Base-by-base conservation (phyloP, 495 filamentous ascomycete species). In the Neurospora tetrasperma region DNA sequence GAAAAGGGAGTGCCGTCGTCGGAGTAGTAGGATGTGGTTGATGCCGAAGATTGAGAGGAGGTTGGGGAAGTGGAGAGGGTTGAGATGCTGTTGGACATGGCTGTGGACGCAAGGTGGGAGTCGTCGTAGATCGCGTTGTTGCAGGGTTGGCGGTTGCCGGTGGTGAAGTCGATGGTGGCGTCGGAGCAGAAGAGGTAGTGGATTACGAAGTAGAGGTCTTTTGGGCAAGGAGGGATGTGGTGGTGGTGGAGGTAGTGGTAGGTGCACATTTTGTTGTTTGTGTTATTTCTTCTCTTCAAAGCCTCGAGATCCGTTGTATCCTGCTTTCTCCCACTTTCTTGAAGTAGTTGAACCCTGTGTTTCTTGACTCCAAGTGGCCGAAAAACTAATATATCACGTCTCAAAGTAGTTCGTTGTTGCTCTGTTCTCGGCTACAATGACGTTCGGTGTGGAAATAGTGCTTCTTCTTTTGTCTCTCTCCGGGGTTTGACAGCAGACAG, bases 111-210 rank as follows among this genome's bases (percentile, higher is more conserved):
- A 4, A 62, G 54, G 27, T 62, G 75, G 2, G 73, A 74, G 38
- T 79, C 72, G 69, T 76, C 79, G 40, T 79, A 82, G 41, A 78
- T 39, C 18, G 72, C 42, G 35, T 75, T 72, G 35, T 71, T 71
- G 75, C 80, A 78, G 4, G 76, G 73, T 12, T 59, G 48, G 18
- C 59, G 71, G 23, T 72, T 70, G 40, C 76, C 75, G 1, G 76
- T 72, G 39, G 54, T 39, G 10, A 74, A 44, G 46, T 81, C 78
- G 5, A 66, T 69, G 6, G 71, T 48, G 9, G 84, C 78, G 39
- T 76, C 74, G 0, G 59, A n/a, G 71, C 83, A 84, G 75, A 81
- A 85, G 12, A 69, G 71, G 75, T 85, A 86, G 71, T 82, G 77
- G 5, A 85, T 74, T 20, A 76, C 78, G 69, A 81, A 82, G 62